phyloP scores from a whole-genome alignment of 164 flowering plant species.

The Aristolochia contorta region DNA sequence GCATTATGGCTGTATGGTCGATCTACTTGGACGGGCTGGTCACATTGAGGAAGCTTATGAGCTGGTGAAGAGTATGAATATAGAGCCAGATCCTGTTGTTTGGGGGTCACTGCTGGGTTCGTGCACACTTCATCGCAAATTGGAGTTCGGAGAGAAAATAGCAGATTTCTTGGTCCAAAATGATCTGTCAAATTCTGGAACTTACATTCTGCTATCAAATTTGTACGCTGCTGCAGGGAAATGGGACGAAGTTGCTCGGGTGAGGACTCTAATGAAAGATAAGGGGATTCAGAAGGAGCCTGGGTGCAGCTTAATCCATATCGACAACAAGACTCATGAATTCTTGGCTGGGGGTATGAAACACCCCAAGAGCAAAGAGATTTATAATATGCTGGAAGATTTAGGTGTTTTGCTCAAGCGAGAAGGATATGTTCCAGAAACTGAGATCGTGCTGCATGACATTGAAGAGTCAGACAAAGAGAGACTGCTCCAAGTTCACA shows the following conservation, averaged over 20 bases:
- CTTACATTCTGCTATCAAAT: constrained; percentile 70
- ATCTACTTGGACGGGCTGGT: constrained; percentile 76
- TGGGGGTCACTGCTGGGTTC: constrained; percentile 71
- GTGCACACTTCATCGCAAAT: constrained; percentile 49
- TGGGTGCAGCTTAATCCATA: constrained; percentile 72
- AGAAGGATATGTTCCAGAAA: constrained; percentile 45
- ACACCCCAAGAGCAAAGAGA: constrained; percentile 54
- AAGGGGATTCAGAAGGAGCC: constrained; percentile 55
- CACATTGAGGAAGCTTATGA: constrained; percentile 51
- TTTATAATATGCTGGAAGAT: constrained; percentile 53
- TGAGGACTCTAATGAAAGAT: constrained; percentile 62
- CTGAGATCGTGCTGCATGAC: constrained; percentile 50
- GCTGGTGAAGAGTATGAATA: constrained; percentile 43
- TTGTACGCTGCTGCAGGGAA: constrained; percentile 53
- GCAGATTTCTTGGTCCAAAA: constrained; percentile 33
- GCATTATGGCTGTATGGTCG: constrained; percentile 89
- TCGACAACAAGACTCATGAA: constrained; percentile 48
- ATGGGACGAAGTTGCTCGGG: constrained; percentile 58
- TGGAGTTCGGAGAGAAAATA: constrained; percentile 46
- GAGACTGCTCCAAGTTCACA: constrained; percentile 52
- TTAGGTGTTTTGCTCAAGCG: constrained; percentile 38
- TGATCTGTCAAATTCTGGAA: constrained; percentile 53
- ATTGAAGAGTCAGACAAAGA: constrained; percentile 41
- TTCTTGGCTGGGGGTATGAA: constrained; percentile 66
- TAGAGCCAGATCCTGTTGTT: constrained; percentile 45